A percentile compares a stretch with the other conserved stretches of the same genome.
phyloP scores from a whole-genome alignment of 169 alveolate species.

The Eimeria tenella region DNA sequence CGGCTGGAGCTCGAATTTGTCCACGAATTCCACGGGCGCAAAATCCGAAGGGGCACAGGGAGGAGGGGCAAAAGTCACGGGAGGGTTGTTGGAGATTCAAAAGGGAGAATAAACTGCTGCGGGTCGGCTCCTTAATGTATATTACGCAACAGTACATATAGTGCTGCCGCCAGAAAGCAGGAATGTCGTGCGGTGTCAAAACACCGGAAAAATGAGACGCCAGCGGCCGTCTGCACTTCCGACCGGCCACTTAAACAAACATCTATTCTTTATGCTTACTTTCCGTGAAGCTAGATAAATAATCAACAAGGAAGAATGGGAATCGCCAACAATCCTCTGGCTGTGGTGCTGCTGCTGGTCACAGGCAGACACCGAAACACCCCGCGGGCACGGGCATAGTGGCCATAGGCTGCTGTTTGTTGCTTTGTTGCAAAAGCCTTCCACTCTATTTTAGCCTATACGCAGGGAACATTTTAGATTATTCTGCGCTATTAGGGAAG shows the following conservation, averaged over 20 bases:
- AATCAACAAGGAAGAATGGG: neutral
- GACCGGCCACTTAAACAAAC: slow-evolving; percentile 2
- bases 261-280: neutral
- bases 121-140: neutral
- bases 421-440: too few species aligned
- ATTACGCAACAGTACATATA: neutral
- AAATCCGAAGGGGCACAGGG: neutral
- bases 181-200: neutral
- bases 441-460: too few species aligned
- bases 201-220: slow-evolving; percentile 11
- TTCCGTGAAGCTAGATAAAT: neutral
- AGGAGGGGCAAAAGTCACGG: neutral
- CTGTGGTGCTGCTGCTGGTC: too few species aligned
- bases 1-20: neutral
- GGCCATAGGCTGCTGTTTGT: too few species aligned
- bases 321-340: too few species aligned
- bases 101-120: slow-evolving; percentile 5
- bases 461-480: too few species aligned
- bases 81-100: neutral
- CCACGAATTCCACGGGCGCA: neutral
- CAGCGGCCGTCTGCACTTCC: neutral
- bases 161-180: slow-evolving; percentile 23
- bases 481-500: too few species aligned
- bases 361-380: too few species aligned
- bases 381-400: too few species aligned